phyloP scores from a whole-genome alignment of 108 stramenopile species.

The Skeletonema costatum region DNA sequence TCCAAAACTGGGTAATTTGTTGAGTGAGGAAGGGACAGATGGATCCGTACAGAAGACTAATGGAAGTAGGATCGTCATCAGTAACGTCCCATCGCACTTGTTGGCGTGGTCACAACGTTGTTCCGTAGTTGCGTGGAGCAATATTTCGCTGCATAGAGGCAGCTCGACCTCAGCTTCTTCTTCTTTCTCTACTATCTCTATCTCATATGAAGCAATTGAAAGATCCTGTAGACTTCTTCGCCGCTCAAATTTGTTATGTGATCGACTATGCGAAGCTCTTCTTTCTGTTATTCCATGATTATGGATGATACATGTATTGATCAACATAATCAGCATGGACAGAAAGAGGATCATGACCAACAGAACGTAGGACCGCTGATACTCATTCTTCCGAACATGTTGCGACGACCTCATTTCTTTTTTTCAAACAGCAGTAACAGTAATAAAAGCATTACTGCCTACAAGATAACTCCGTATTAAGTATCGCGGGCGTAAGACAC shows the following conservation, averaged over 20 bases:
- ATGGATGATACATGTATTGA: not conserved
- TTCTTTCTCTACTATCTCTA: not conserved
- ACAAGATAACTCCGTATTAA: too few species aligned
- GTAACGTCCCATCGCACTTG: slow-evolving; percentile 19
- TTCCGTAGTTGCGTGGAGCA: slow-evolving; percentile 18
- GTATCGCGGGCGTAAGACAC: too few species aligned
- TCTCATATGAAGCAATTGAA: not conserved
- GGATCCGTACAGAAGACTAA: slow-evolving; percentile 19
- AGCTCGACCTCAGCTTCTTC: not conserved
- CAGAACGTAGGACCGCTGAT: not conserved
- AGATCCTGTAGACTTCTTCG: not conserved
- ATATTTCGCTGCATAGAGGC: slow-evolving; percentile 20
- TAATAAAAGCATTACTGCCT: too few species aligned
- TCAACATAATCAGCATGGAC: not conserved
- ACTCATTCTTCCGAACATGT: not conserved
- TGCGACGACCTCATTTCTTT: not conserved
- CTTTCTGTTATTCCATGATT: not conserved
- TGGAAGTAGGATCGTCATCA: slow-evolving; percentile 16
- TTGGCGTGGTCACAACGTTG: slow-evolving; percentile 21
- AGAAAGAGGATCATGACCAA: not conserved
- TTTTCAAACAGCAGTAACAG: too few species aligned
- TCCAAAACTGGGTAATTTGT: slow-evolving; percentile 3
- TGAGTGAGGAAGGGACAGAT: slow-evolving; percentile 1
- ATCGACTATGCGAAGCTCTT: not conserved
- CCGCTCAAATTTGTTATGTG: not conserved